Base-by-base conservation (phyloP, 768 basidiomycete genomes). In the Naganishia antarctica region DNA sequence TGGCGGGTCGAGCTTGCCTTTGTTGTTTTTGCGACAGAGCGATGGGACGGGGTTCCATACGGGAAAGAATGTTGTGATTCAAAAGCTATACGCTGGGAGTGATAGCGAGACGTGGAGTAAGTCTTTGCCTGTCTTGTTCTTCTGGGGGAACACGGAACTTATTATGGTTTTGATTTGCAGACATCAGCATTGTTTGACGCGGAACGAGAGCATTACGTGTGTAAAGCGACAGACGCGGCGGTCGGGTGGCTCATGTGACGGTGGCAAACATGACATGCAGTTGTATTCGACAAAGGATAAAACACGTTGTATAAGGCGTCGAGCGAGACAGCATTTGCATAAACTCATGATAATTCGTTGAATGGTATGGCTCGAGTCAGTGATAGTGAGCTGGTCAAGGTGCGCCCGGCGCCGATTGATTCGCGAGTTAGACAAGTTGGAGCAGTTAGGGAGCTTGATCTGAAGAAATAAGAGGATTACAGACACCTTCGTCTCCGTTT, bases 21-120 rank as follows among this genome's bases (percentile, higher is more conserved):
- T 67, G 25, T 53, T 67, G 18, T 67, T 67, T 29, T 25, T 67
- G 45, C 5, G 66, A 16, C 66, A 61, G 29, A 67, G 66, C 43
- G 66, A 67, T 44, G 61, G 61, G 23, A 67, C 66, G 25, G 66
- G 66, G 31, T 67, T 63, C 32, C 66, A 67, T 34, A 62, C 66
- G n/a, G 59, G 66, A 13, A 67, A 67, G 61, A 67, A 67, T 43
- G 34, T 67, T 12, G 50, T 60, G 15, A 60, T 67, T n/a, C 51
- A 64, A 28, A 64, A 48, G 63, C 29, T 64, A 13, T 48, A 64
- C 32, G 37, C 60, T 0, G 60, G 47, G 9, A 61, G 34, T 48
- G 60, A 61, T 34, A 49, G 47, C 34, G 60, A 49, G 29, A 48
- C 60, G 32, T 61, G 60, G 60, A 40, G 60, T 61, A 28, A 49